Percentiles rank a stretch among this genome's conserved stretches.
Evolutionary conservation across 345 rosid species (phyloP).

Genomic region (Camelina neglecta): DNA sequence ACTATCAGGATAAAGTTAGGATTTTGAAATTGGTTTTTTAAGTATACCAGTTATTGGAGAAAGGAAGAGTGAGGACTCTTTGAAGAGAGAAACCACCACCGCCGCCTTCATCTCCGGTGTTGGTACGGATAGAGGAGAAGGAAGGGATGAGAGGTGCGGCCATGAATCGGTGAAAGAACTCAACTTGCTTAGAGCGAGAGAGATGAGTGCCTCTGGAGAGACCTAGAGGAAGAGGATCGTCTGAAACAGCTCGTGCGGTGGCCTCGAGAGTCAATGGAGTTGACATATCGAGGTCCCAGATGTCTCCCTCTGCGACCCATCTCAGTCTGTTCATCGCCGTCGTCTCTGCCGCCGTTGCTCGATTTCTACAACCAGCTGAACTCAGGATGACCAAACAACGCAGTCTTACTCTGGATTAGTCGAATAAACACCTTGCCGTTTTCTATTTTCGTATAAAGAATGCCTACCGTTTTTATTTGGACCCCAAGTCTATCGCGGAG

Average conservation of each 20-base stretch:
- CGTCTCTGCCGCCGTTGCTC: conserved; percentile 27
- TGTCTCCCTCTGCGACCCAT: conserved; percentile 80
- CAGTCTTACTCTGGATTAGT: conserved; percentile 5
- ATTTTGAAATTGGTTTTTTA: background rate
- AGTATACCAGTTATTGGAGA: conserved; percentile 64
- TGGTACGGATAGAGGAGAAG: conserved; percentile 49
- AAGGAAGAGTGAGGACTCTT: conserved; percentile 66
- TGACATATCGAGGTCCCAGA: conserved; percentile 84
- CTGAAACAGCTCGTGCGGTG: conserved; percentile 69
- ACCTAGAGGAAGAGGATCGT: conserved; percentile 72
- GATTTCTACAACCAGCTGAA: conserved; percentile 30
- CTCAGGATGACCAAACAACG: conserved; percentile 41
- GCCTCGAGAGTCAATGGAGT: conserved; percentile 83
- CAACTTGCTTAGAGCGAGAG: conserved; percentile 74
- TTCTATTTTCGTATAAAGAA: background rate
- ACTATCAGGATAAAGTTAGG: background rate
- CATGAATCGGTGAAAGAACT: conserved; percentile 95
- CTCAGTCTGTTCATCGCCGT: conserved; percentile 74
- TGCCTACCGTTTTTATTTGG: background rate
- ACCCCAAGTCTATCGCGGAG: background rate
- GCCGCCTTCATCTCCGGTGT: background rate
- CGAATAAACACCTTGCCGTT: conserved; percentile 21
- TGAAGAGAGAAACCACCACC: conserved; percentile 60
- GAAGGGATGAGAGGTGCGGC: conserved; percentile 67
- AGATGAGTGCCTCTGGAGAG: conserved; percentile 75